Base-by-base conservation (phyloP, 331 rosid genomes). In the Phaseolus coccineus region DNA sequence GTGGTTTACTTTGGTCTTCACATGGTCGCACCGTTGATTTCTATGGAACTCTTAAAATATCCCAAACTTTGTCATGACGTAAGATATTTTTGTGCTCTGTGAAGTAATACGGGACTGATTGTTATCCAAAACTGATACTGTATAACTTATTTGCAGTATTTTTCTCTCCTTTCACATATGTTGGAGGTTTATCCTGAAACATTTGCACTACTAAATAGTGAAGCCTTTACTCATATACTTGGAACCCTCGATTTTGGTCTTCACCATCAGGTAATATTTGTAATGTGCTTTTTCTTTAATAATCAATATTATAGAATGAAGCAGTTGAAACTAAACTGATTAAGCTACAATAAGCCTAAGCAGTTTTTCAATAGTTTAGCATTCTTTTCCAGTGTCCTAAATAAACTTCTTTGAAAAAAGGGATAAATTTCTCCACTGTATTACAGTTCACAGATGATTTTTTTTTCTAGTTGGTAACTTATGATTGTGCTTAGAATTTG, bases 101-200 rank as follows among this genome's bases (percentile, higher is more conserved):
- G 66, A 58, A 75, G 57, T 64, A 64, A 24, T 42, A 70, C 28
- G 2, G 8, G 71, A 74, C 52, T 66, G 42, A 40, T 40, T 82
- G 47, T 50, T 79, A 48, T 78, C 44, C 28, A 78, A 44, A 79
- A 77, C 80, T 92, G 84, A 88, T 77, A 24, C 65, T 25, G 33
- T 42, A 47, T 66, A 37, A 68, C 81, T 69, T 51, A 65, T 80
- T 62, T 87, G 88, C 97, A 95, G 99, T 95, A 91, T 82, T 95
- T 95, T 83, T 90, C 94, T 84, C 89, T 95, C 77, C 76, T 95
- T 74, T 95, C 97, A 3, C 99, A 95, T 87, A 55, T 95, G 75
- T 80, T 95, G 85, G 99, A 95, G 87, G 97, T 92, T 70, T 93
- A 95, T 89, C 99, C 97, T 56, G 99, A 95, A 83, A 93, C 97